phyloP scores from a whole-genome alignment of 1,284 basidiomycete species.

The Sphaerobolus stellatus region DNA sequence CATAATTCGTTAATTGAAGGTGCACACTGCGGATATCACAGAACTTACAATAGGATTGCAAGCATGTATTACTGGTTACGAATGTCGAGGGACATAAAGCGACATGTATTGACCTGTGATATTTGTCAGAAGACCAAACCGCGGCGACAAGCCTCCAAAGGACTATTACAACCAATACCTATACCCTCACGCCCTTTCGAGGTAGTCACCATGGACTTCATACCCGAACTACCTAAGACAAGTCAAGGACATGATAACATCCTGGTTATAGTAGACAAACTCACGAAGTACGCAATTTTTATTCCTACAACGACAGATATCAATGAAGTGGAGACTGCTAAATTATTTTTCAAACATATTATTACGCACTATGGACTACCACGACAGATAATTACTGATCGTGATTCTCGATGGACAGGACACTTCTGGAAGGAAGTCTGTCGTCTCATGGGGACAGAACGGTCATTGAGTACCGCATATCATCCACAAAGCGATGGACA shows the following conservation, averaged over 20 bases:
- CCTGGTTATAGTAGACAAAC: slow-evolving; percentile 21
- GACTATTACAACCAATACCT: background rate
- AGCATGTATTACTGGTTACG: slow-evolving; percentile 20
- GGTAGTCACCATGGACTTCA: slow-evolving; percentile 17
- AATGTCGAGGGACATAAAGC: background rate
- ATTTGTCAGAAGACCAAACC: slow-evolving; percentile 15
- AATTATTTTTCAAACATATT: slow-evolving; percentile 17
- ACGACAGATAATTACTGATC: slow-evolving; percentile 19
- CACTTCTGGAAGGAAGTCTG: slow-evolving; percentile 17
- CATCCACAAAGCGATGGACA: slow-evolving; percentile 25
- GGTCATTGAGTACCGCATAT: slow-evolving; percentile 16
- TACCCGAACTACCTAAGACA: slow-evolving; percentile 18
- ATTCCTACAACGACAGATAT: background rate
- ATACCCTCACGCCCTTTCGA: slow-evolving; percentile 13
- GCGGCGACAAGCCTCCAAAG: background rate
- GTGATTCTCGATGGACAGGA: slow-evolving; percentile 16
- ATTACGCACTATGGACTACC: slow-evolving; percentile 17
- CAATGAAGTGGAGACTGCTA: slow-evolving; percentile 7
- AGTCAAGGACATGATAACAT: slow-evolving; percentile 16
- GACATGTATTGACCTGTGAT: slow-evolving; percentile 15
- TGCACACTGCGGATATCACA: slow-evolving; percentile 14
- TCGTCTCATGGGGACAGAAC: slow-evolving; percentile 8
- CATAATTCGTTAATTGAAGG: slow-evolving; percentile 11
- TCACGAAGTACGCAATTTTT: slow-evolving; percentile 11
- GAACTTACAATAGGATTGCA: slow-evolving; percentile 11